phyloP scores from a whole-genome alignment of 2,329 filamentous ascomycete genomes.

The Alternaria longipes region DNA sequence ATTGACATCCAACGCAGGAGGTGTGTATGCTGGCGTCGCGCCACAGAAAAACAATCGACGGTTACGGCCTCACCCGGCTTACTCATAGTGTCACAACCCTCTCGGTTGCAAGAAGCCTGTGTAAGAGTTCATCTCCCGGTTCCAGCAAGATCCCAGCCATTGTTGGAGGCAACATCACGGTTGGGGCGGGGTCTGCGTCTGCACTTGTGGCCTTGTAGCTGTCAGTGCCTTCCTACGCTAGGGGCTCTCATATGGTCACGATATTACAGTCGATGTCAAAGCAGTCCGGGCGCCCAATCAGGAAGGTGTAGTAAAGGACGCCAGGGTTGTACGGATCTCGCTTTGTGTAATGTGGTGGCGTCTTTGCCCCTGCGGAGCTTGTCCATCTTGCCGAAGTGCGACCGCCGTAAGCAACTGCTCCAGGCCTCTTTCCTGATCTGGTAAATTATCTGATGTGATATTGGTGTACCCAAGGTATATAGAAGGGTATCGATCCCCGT shows the following conservation, averaged over 20 bases:
- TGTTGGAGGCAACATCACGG: not conserved
- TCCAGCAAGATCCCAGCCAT: too few relatives aligned
- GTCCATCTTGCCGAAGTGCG: not conserved
- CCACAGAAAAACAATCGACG: too few relatives aligned
- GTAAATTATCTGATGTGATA: not conserved
- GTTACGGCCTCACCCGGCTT: too few relatives aligned
- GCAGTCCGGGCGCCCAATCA: not conserved
- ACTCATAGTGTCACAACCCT: too few relatives aligned
- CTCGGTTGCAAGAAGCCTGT: too few relatives aligned
- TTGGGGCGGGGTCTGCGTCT: not conserved
- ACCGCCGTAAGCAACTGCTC: not conserved
- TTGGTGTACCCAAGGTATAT: not conserved
- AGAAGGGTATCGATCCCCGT: not conserved
- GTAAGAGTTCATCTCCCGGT: too few relatives aligned
- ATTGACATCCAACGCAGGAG: too few relatives aligned
- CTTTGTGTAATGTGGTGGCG: not conserved
- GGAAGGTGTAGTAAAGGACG: not conserved
- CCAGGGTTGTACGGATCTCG: not conserved
- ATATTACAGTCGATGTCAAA: not conserved
- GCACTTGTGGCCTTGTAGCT: not conserved
- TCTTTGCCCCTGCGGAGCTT: not conserved
- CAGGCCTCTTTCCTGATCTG: slow-evolving; percentile 1
- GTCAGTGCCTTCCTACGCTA: not conserved
- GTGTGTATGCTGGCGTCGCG: too few relatives aligned
- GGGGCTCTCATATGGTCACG: rapidly evolving